phyloP scores from a whole-genome alignment of 495 filamentous ascomycete species.

The Copromyces sp. region DNA sequence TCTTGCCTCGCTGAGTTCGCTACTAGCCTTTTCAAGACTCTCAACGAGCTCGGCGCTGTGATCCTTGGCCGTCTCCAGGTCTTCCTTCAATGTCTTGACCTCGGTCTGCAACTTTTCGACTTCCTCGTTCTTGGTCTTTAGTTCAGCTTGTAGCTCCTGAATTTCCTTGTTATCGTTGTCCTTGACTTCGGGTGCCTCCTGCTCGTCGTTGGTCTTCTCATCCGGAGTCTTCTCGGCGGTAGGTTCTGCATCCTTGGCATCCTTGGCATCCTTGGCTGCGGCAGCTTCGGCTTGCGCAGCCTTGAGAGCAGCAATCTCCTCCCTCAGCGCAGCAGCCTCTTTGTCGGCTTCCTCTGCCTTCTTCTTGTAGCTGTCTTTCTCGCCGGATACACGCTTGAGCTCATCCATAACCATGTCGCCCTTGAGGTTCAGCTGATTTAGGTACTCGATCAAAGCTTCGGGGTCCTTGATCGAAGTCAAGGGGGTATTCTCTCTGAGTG shows the following conservation, averaged over 20 bases:
- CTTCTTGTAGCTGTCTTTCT: conserved; percentile 70
- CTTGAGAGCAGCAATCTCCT: conserved; percentile 26
- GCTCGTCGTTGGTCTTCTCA: not conserved
- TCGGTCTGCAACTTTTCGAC: conserved; percentile 28
- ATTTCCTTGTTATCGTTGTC: conserved; percentile 51
- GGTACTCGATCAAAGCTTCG: conserved; percentile 77
- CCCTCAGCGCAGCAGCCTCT: conserved; percentile 43
- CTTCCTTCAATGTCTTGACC: conserved; percentile 26
- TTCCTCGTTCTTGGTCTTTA: conserved; percentile 39
- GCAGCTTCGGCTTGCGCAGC: conserved; percentile 19
- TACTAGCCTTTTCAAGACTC: conserved; percentile 48
- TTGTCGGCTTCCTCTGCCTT: conserved; percentile 62
- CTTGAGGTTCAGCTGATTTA: conserved; percentile 80
- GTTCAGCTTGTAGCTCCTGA: conserved; percentile 50
- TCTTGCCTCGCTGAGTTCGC: conserved; percentile 47
- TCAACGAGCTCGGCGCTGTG: conserved; percentile 54
- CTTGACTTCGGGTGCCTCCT: conserved; percentile 25
- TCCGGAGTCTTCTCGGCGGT: not conserved
- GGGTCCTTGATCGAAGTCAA: conserved; percentile 81
- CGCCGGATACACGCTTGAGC: conserved; percentile 73
- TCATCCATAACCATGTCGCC: conserved; percentile 88
- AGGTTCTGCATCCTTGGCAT: conserved; percentile 1
- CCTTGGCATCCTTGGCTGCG: conserved; percentile 11
- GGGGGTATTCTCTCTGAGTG: conserved; percentile 82
- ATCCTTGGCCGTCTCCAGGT: conserved; percentile 45